These are phyloP conservation scores for Strobilomyces echinocephalus DNA, from an alignment of 768 basidiomycete species.

Conservation along the genomic window DNA sequence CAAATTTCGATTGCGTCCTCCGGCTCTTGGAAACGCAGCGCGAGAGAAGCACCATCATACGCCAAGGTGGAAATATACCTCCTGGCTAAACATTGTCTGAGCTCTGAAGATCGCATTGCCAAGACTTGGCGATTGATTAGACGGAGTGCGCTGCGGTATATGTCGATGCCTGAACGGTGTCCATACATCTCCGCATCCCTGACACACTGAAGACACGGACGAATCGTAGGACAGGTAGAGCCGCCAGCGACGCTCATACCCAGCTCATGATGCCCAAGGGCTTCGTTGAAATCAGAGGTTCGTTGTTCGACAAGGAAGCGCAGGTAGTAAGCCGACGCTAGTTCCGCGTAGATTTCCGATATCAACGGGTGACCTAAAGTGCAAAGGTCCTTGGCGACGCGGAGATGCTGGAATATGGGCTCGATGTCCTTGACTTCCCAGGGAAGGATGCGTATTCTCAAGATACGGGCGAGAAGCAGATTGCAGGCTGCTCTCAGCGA, in stretches of 20 bases:
- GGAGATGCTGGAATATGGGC: slow-evolving; percentile 24
- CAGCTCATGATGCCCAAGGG: slow-evolving; percentile 23
- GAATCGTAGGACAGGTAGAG: slow-evolving; percentile 16
- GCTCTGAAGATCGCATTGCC: slow-evolving; percentile 12
- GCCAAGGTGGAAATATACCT: slow-evolving; percentile 17
- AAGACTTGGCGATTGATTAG: slow-evolving; percentile 19
- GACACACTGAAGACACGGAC: slow-evolving; percentile 21
- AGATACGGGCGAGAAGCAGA: slow-evolving; percentile 19
- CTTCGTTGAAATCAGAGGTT: slow-evolving; percentile 19
- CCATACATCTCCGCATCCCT: slow-evolving; percentile 17
- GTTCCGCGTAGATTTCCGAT: slow-evolving; percentile 22
- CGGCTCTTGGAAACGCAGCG: slow-evolving; percentile 20
- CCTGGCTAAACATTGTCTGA: slow-evolving; percentile 15
- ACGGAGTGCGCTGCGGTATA: slow-evolving; percentile 26
- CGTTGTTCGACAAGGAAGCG: slow-evolving; percentile 20
- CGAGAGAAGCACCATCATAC: slow-evolving; percentile 25
- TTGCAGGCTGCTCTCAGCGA: slow-evolving; percentile 14
- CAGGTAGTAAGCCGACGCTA: slow-evolving; percentile 21
- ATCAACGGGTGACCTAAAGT: slow-evolving; percentile 17
- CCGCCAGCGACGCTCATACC: slow-evolving; percentile 15
- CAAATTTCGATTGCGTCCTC: slow-evolving; percentile 28
- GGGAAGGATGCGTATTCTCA: slow-evolving; percentile 21
- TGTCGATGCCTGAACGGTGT: slow-evolving; percentile 27
- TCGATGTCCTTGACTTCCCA: slow-evolving; percentile 24
- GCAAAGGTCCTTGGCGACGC: slow-evolving; percentile 21